Percentiles rank a stretch among this genome's conserved stretches.
phyloP scores from a whole-genome alignment of 169 alveolate species.

The Perkinsus olseni region DNA sequence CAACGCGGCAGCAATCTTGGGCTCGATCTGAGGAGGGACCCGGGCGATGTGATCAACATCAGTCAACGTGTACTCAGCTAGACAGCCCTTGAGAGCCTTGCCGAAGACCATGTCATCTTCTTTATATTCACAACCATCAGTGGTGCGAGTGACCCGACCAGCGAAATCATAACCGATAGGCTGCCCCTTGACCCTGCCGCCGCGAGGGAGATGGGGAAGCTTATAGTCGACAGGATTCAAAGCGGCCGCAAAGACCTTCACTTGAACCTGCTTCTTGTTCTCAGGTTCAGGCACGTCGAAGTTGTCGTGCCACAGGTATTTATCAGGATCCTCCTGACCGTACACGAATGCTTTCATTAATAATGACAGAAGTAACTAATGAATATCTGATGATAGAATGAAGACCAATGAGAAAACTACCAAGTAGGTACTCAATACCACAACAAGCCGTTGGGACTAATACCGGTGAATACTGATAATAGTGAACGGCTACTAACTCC shows the following conservation, averaged over 20 bases:
- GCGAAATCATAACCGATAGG: background rate
- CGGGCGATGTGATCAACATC: background rate
- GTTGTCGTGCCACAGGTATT: background rate
- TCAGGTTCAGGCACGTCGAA: background rate
- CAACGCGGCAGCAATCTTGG: background rate
- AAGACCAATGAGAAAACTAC: too few species aligned
- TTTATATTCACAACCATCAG: background rate
- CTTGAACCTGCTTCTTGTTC: background rate
- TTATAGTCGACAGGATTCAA: slow-evolving; percentile 1
- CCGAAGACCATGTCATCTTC: background rate
- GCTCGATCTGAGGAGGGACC: background rate
- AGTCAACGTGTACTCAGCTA: background rate
- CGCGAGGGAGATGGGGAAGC: background rate
- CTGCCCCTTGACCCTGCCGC: background rate
- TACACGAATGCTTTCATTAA: background rate
- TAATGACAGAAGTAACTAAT: too few species aligned
- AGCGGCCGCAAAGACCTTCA: background rate
- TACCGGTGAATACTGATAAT: too few species aligned
- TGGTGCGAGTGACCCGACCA: background rate
- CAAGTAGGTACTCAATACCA: too few species aligned
- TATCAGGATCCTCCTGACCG: background rate
- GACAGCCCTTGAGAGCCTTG: background rate
- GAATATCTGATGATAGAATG: too few species aligned
- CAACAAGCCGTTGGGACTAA: too few species aligned
- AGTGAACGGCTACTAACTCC: too few species aligned